Evolutionary conservation across 75 land plant species (phyloP).

Genomic region (Cryptomeria japonica): DNA sequence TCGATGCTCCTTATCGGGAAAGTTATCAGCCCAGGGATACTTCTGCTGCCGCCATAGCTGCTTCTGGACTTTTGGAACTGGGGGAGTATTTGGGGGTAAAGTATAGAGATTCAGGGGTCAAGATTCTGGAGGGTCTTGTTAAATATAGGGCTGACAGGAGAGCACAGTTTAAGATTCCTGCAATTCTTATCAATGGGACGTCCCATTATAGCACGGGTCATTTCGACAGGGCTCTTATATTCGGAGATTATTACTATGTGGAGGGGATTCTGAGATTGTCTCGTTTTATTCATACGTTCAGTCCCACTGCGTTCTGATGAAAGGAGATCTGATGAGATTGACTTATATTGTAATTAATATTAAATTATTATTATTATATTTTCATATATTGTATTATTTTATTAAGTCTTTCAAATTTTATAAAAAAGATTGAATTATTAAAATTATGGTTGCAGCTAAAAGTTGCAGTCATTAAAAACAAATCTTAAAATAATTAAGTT

Average conservation of each 20-base stretch:
- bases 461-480: too few species aligned
- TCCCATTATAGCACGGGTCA: not conserved
- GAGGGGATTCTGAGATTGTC: not conserved
- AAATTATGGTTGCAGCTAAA: too few species aligned
- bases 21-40: not conserved
- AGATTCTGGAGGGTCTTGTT: not conserved
- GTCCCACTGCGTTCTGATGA: too few species aligned
- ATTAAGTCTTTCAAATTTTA: too few species aligned
- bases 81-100: not conserved
- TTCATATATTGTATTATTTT: too few species aligned
- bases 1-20: not conserved
- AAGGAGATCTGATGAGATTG: too few species aligned
- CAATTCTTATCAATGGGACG: not conserved
- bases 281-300: not conserved
- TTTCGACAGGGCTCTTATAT: not conserved
- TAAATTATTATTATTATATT: too few species aligned
- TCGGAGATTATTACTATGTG: not conserved
- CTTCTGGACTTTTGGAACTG: not conserved
- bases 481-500: too few species aligned
- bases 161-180: not conserved
- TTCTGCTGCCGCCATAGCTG: not conserved
- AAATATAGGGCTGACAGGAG: not conserved
- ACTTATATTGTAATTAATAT: too few species aligned
- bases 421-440: too few species aligned
- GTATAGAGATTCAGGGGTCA: not conserved